Evolutionary conservation across 1,139 yeast genomes (phyloP), one percentile per base, ranked within the genome.

Genomic region (Candida sp.): DNA sequence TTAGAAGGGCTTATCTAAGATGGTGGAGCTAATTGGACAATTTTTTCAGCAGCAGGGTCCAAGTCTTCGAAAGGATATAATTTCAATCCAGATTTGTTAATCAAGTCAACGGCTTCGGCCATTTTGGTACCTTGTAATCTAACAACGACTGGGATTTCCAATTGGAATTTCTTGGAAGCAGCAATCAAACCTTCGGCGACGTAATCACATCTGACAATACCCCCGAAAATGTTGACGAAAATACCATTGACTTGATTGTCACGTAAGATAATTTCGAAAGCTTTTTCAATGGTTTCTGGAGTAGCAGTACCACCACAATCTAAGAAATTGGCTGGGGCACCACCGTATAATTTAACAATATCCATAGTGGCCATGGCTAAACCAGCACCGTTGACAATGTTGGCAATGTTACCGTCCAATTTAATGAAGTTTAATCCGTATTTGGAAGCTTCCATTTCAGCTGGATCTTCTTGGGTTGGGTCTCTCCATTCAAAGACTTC

Each of bases 231-330:
- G 81, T 93, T 93, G 66, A 93, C 99, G 61, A 93, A 91, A 67
- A 93, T 93, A 66, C 97, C 97, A 59, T 89, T 83, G 55, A 95
- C 98, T 63, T 84, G 84, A 64, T 82, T 74, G 75, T 93, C 97
- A 49, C 95, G 81, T 63, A 93, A 77, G 63, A 93, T 93, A 70
- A 95, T 82, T 71, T 85, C 87, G 75, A 93, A 93, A 47, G 99
- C 99, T 74, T 87, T 87, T 75, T 91, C 96, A 66, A 93, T 93
- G 63, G 99, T 91, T 73, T 88, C 87, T 55, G 98, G 97, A 55
- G 98, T 93, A 58, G 99, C 99, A 69, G 97, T 96, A 77, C 99
- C 99, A 78, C 99, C 99, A 73, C 97, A 93, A 77, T 93, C 99
- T 69, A 93, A 82, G 81, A 93, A 93, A 80, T 93, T 93, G 55